Evolutionary conservation across 2,329 filamentous ascomycete species (phyloP).

Genomic region (Pezicula radicicola): DNA sequence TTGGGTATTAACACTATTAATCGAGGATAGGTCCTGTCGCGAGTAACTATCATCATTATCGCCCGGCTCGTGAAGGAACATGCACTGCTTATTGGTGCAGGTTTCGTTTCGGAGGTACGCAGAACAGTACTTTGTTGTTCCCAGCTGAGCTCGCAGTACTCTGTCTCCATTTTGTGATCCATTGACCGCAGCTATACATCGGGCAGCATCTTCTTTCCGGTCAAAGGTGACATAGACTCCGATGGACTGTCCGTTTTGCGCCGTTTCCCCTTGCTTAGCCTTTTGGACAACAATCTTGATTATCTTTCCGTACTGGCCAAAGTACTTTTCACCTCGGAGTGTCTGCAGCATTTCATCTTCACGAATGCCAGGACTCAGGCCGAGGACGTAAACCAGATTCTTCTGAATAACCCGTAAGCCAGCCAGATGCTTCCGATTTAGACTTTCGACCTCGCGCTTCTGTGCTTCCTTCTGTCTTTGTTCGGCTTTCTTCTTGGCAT

Average conservation of each 20-base stretch:
- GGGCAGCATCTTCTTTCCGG: conserved; percentile 82
- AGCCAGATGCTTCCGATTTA: conserved; percentile 92
- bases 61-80: conserved; percentile 97
- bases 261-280: conserved; percentile 63
- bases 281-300: conserved; percentile 99
- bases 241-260: conserved; percentile 66
- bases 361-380: conserved; percentile 83
- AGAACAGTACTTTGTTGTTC: conserved; percentile 98
- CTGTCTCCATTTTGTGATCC: conserved; percentile 89
- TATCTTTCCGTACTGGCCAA: conserved; percentile 97
- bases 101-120: conserved; percentile 92
- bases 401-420: conserved; percentile 96
- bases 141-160: conserved; percentile 72
- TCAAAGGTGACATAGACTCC: conserved; percentile 99
- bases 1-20: conserved; percentile 84
- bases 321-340: conserved; percentile 86
- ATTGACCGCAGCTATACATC: conserved; percentile 89
- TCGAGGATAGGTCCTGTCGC: conserved; percentile 87
- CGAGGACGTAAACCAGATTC: conserved; percentile 97
- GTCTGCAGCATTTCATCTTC: conserved; percentile 93
- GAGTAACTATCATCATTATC: conserved; percentile 97
- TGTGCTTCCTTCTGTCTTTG: conserved; percentile 91
- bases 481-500: conserved; percentile 86
- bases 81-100: conserved; percentile 94
- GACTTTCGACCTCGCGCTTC: conserved; percentile 92